Evolutionary conservation across 257 asterid genomes (phyloP).

Genomic region (Lycium ferocissimum): DNA sequence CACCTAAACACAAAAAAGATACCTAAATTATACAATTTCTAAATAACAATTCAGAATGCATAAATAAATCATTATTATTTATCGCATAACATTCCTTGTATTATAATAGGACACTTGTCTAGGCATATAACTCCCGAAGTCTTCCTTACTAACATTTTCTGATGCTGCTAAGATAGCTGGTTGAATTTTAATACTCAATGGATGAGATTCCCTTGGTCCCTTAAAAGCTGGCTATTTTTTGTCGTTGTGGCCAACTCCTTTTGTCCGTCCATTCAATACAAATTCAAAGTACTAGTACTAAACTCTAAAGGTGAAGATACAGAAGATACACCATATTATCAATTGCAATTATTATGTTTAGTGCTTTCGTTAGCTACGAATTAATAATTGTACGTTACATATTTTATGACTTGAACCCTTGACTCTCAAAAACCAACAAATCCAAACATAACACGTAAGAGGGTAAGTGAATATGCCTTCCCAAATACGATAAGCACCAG

Average conservation of each 20-base stretch:
- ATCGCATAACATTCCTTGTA: neutral
- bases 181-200: slow-evolving; percentile 22
- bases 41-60: neutral
- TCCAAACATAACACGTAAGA: neutral
- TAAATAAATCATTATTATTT: neutral
- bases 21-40: neutral
- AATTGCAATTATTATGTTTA: slow-evolving; percentile 21
- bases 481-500: neutral
- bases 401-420: neutral
- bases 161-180: neutral
- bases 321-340: slow-evolving; percentile 26
- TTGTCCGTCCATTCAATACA: neutral
- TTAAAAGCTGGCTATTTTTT: slow-evolving; percentile 64
- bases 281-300: slow-evolving; percentile 1
- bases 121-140: neutral
- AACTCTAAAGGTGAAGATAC: slow-evolving; percentile 22
- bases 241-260: slow-evolving; percentile 56
- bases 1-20: neutral
- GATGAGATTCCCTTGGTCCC: slow-evolving; percentile 60
- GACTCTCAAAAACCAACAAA: neutral
- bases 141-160: slow-evolving; percentile 14
- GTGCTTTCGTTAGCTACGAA: slow-evolving; percentile 24
- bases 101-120: neutral
- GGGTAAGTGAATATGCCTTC: neutral
- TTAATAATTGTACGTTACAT: neutral